A percentile compares a stretch with the other conserved stretches of the same genome.
phyloP scores from a whole-genome alignment of 108 stramenopile species.

The Skeletonema marinoi region DNA sequence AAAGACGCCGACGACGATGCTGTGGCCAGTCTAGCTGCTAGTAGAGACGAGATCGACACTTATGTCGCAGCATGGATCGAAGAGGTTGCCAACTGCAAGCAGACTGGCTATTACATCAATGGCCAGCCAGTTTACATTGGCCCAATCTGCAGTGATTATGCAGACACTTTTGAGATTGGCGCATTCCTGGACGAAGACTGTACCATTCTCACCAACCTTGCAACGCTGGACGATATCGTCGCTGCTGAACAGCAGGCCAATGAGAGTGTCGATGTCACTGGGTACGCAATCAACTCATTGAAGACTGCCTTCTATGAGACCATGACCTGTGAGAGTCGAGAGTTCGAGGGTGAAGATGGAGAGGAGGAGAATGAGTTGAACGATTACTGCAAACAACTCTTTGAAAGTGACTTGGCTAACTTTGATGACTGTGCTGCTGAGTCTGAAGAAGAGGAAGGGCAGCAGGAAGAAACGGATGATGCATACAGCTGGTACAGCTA shows the following conservation, averaged over 20 bases:
- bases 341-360: background rate
- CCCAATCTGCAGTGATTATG: background rate
- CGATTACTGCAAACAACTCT: background rate
- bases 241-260: background rate
- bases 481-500: background rate
- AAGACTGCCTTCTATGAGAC: background rate
- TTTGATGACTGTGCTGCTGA: background rate
- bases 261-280: background rate
- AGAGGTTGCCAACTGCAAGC: background rate
- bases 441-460: background rate
- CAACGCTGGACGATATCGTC: background rate
- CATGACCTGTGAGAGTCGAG: background rate
- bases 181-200: background rate
- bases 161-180: background rate
- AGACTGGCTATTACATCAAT: background rate
- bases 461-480: background rate
- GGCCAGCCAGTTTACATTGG: background rate
- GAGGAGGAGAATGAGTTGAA: background rate
- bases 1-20: conserved; percentile 21
- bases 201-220: background rate
- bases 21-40: background rate
- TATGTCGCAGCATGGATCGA: conserved; percentile 34
- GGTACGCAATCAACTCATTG: background rate
- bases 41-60: conserved; percentile 14
- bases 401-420: background rate